Evolutionary conservation across 768 basidiomycete species (phyloP).

Genomic region (Floccularia luteovirens): DNA sequence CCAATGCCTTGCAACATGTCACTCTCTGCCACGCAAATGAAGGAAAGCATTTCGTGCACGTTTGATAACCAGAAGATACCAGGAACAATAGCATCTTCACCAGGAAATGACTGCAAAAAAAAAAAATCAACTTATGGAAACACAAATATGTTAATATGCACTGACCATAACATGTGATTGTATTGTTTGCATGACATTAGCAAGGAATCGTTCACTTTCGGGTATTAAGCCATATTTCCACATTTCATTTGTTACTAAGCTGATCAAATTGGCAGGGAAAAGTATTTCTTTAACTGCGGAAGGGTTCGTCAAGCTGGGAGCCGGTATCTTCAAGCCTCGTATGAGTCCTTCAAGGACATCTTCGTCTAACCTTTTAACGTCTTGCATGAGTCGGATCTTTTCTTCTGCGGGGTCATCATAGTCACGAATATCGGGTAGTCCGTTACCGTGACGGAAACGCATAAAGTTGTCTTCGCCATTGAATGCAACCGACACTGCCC

Average conservation of each 20-base stretch:
- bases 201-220: constrained; percentile 96
- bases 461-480: constrained; percentile 73
- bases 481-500: constrained; percentile 85
- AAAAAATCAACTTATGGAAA: constrained; percentile 5
- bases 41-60: constrained; percentile 98
- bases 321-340: constrained; percentile 87
- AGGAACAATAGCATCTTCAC: constrained; percentile 93
- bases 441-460: constrained; percentile 50
- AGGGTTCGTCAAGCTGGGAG: constrained; percentile 82
- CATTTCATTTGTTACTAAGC: constrained; percentile 99
- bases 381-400: constrained; percentile 90
- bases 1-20: constrained; percentile 98
- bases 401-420: constrained; percentile 91
- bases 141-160: constrained; percentile 9
- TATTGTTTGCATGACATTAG: constrained; percentile 97
- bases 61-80: constrained; percentile 99
- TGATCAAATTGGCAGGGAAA: constrained; percentile 98
- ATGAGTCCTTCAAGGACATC: constrained; percentile 89
- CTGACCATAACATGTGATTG: constrained; percentile 97
- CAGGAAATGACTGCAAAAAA: constrained; percentile 66
- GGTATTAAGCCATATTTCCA: constrained; percentile 98
- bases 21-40: constrained; percentile 97
- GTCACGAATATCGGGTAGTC: constrained; percentile 63
- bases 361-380: constrained; percentile 83
- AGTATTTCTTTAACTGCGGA: constrained; percentile 96